Evolutionary conservation across 208 protist species (phyloP).

Genomic region (Wallacemonas sp.): DNA sequence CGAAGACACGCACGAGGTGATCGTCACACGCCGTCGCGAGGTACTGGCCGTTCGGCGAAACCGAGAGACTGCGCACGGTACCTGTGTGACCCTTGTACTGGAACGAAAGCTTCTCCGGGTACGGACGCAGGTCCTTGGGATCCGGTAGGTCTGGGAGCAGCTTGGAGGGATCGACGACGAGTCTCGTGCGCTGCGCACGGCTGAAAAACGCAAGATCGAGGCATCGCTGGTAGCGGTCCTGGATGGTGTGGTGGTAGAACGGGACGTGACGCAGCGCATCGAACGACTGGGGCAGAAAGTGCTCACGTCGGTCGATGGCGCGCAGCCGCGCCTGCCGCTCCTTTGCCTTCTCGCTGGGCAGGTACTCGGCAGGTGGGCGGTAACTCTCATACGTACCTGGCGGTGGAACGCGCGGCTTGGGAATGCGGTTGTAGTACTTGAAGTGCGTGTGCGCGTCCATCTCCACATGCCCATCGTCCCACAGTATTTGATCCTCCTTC

Average conservation of each 20-base stretch:
- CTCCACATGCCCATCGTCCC: conserved; percentile 82
- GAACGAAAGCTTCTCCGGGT: conserved; percentile 95
- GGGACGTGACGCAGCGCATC: conserved; percentile 93
- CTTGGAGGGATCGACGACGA: conserved; percentile 94
- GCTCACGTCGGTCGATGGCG: conserved; percentile 89
- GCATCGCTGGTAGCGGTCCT: conserved; percentile 99
- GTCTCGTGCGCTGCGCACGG: conserved; percentile 83
- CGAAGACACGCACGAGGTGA: conserved; percentile 96
- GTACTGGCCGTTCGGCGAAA: conserved; percentile 97
- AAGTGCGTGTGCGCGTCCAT: conserved; percentile 89
- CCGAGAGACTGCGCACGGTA: conserved; percentile 91
- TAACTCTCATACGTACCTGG: conserved; percentile 97
- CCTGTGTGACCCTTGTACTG: conserved; percentile 96
- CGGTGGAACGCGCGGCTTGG: conserved; percentile 76
- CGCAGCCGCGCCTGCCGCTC: conserved; percentile 88
- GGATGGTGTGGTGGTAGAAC: conserved; percentile 94
- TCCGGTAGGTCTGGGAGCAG: conserved; percentile 98
- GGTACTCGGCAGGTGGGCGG: conserved; percentile 98
- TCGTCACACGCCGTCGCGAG: conserved; percentile 97
- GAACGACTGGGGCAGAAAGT: conserved; percentile 94
- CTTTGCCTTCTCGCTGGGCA: conserved; percentile 90
- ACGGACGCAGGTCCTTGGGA: conserved; percentile 98
- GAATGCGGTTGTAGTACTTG: conserved; percentile 84
- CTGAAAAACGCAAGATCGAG: conserved; percentile 99
- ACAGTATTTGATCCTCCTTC: conserved; percentile 52